Conservation (phyloP, 495 filamentous ascomycete species). For the Cryomyces antarcticus region DNA sequence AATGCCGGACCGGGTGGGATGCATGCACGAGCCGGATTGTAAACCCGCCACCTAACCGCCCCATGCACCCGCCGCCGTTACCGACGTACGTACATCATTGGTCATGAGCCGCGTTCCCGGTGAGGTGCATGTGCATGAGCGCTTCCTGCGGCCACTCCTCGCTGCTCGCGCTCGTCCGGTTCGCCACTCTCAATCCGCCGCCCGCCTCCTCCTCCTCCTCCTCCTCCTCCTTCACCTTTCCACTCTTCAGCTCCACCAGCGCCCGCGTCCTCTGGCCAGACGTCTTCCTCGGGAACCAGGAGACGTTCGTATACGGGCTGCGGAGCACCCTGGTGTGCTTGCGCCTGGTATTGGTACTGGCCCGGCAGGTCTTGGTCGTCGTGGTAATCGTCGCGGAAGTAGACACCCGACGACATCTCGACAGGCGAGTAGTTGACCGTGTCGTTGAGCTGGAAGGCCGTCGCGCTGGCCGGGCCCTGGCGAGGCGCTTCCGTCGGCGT, state of each 20-base stretch:
- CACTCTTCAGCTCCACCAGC: not conserved
- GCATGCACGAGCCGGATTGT: no score
- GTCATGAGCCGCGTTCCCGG: not conserved
- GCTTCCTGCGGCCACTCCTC: constrained; percentile 18
- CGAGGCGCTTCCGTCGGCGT: constrained; percentile 13
- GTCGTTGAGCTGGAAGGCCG: constrained; percentile 5
- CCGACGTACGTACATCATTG: no score
- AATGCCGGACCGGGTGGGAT: no score
- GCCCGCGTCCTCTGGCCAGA: not conserved
- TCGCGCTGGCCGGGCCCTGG: constrained; percentile 5
- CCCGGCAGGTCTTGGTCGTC: not conserved
- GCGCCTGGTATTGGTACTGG: not conserved
- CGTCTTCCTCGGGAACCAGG: not conserved
- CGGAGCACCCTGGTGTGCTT: not conserved
- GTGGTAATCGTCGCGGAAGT: not conserved
- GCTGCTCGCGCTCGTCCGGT: constrained; percentile 6
- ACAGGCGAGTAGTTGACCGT: constrained; percentile 14
- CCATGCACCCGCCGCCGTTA: no score
- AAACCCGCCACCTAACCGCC: no score
- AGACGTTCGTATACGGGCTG: not conserved
- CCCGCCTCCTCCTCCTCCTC: constrained; percentile 2
- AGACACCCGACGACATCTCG: constrained; percentile 2
- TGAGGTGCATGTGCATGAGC: constrained; percentile 17
- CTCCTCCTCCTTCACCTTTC: not conserved
- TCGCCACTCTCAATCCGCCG: constrained; percentile 17